Evolutionary conservation across 202 grass and related monocot genomes (phyloP).

Genomic region (Sporobolus alterniflorus): DNA sequence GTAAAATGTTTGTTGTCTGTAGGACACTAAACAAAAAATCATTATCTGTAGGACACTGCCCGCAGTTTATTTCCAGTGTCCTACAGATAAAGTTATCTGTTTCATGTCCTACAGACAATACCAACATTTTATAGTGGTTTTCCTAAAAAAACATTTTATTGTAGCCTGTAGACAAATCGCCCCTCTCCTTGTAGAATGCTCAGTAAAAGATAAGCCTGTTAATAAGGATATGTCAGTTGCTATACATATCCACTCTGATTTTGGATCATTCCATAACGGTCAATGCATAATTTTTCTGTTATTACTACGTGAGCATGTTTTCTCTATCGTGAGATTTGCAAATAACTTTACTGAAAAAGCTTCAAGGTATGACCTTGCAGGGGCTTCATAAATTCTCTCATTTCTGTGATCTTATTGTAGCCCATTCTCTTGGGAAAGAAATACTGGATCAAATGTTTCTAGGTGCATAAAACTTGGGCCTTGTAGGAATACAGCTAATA

Average conservation of each 20-base stretch:
- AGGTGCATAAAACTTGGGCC: background rate
- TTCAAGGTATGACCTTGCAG: background rate
- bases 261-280: background rate
- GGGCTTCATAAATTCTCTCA: background rate
- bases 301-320: background rate
- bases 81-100: too few species aligned
- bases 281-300: conserved; percentile 3
- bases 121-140: too few species aligned
- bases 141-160: too few species aligned
- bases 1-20: too few species aligned
- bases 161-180: too few species aligned
- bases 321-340: background rate
- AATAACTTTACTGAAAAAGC: conserved; percentile 12
- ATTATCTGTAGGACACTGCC: too few species aligned
- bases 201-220: background rate
- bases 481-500: background rate
- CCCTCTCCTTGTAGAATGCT: background rate
- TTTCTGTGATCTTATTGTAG: conserved; percentile 4
- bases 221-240: background rate
- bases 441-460: background rate
- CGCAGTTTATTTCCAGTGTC: too few species aligned
- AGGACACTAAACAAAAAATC: too few species aligned
- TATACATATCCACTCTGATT: conserved; percentile 1
- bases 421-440: background rate
- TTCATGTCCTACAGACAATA: too few species aligned